Evolutionary conservation across 2,329 filamentous ascomycete species (phyloP), one percentile per base, ranked within the genome.

Genomic region (Xylariaceae sp.): DNA sequence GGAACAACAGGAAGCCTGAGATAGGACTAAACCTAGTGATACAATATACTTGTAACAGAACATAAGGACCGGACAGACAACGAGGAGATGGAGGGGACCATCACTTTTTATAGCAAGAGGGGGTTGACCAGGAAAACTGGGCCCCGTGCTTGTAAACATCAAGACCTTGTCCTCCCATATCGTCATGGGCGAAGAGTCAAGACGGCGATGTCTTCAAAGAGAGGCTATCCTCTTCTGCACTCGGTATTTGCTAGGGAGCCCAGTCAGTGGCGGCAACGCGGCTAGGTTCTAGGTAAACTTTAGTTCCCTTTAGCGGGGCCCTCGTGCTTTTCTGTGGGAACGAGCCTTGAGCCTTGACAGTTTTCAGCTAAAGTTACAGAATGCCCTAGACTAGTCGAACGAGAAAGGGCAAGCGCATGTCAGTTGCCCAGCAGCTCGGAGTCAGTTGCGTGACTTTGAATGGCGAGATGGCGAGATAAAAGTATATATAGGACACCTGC

Each of bases 381-480:
- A 27, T 33, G 28, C 18, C 23, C 37, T 13, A 27, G 28, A 28
- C 27, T 24, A 28, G 3, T 30, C n/a, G n/a, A n/a, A n/a, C n/a
- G n/a, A n/a, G n/a, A n/a, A n/a, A n/a, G n/a, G n/a, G n/a, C n/a
- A n/a, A n/a, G n/a, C n/a, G n/a, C 35, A 41, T 29, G 28, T 41
- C 35, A 28, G 7, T 24, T 7, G n/a, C n/a, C n/a, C 11, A 24
- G 30, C 33, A 34, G 14, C 36, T 43, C 41, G 36, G 41, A 21
- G 33, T 29, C 23, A 34, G 30, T 28, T n/a, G 16, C 36, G 6
- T 29, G 30, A 27, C 6, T 33, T 29, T 40, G 40, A 16, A 31
- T 14, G 14, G 41, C 41, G 41, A 43, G 36, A 36, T 40, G 30
- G 37, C 41, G 41, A 36, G 33, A 43, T 14, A 34, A 29, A 15